Base-by-base conservation (phyloP, 1,284 basidiomycete species). In the Pseudozyma sp. region DNA sequence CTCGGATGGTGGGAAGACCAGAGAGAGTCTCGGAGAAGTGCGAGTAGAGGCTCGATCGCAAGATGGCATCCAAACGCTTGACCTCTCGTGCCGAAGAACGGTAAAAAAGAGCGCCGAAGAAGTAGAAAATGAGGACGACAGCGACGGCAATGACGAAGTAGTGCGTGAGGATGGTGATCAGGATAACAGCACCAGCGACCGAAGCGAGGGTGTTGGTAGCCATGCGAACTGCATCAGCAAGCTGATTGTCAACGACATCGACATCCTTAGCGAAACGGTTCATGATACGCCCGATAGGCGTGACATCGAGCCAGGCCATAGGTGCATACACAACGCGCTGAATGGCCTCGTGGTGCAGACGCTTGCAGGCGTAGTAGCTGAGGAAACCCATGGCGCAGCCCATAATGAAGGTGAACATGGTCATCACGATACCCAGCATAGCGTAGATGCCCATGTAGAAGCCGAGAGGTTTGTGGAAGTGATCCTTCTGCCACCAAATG, bases 21-120 rank as follows among this genome's bases (percentile, higher is more conserved):
- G 91, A 90, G 9, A 96, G 87, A n/a, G 91, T 91, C 86, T 97
- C 95, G 52, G 91, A 91, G 83, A 95, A 90, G 85, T 94, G 93
- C 8, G 92, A 90, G 82, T 95, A 94, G n/a, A 93, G 86, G 2
- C 90, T 85, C 1, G 90, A 91, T 14, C 86, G 82, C 78, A 92
- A 87, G 12, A 92, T 78, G 0, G 91, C 91, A 81, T 92, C 91
- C 16, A 92, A 83, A 12, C 91, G 88, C 88, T 97, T 97, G 76
- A 97, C 87, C 84, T 97, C 94, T 78, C 94, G 89, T 4, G 95
- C 93, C 80, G 92, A 93, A 1, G 91, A 88, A 44, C 93, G 90
- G 84, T 97, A 97, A 87, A 95, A 96, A 5, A 88, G 84, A 7
- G 93, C 92, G 57, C 78, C 75, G 35, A 74, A 70, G 59, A 68